Evolutionary conservation across 306 rosid genomes (phyloP).

Genomic region (Glycyrrhiza uralensis): DNA sequence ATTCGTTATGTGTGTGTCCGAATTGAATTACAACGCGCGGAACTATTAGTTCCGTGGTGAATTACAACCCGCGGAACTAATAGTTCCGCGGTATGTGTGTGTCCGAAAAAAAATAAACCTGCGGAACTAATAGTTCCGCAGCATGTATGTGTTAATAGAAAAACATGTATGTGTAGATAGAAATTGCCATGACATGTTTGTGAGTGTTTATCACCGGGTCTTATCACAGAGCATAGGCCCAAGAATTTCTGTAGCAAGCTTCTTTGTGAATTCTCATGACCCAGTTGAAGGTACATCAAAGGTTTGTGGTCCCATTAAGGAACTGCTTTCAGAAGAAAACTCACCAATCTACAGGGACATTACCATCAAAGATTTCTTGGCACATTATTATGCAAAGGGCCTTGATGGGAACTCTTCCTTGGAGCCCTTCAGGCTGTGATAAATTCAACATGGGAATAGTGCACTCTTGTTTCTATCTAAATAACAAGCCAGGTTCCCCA

Average conservation of each 20-base stretch:
- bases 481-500: background rate
- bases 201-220: constrained; percentile 37
- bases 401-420: constrained; percentile 40
- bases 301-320: constrained; percentile 54
- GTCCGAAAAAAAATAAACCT: too few relatives aligned
- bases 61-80: too few relatives aligned
- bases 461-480: background rate
- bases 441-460: background rate
- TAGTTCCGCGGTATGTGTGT: too few relatives aligned
- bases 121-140: too few relatives aligned
- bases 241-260: constrained; percentile 40
- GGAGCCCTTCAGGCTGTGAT: constrained; percentile 36
- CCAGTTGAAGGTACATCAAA: background rate
- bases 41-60: too few relatives aligned
- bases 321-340: constrained; percentile 47
- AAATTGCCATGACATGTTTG: constrained; percentile 31
- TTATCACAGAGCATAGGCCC: constrained; percentile 26
- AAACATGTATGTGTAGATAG: too few relatives aligned
- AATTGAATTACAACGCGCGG: too few relatives aligned
- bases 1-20: too few relatives aligned
- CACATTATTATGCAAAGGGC: constrained; percentile 17
- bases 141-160: too few relatives aligned
- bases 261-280: constrained; percentile 20
- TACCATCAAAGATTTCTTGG: constrained; percentile 19
- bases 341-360: constrained; percentile 41